Evolutionary conservation across 805 yeast species (phyloP), one percentile per base, ranked within the genome.

Genomic region (Ogataea pilisensis): DNA sequence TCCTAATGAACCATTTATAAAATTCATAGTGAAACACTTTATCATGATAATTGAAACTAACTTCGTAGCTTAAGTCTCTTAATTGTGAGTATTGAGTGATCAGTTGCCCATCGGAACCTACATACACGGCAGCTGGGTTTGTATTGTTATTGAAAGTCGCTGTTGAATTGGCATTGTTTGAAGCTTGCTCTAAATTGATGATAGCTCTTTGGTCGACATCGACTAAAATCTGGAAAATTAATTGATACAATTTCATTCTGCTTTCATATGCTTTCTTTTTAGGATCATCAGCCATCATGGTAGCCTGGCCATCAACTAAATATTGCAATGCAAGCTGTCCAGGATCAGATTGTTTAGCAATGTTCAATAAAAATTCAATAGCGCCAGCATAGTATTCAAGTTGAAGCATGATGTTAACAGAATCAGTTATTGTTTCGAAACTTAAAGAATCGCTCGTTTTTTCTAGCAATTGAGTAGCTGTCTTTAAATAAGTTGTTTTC

Each of bases 21-120:
- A 93, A 76, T 48, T 86, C 85, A 63, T 82, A 88, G 49, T 93
- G 99, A 73, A 93, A 93, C n/a, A 80, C 61, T 54, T 82, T 85
- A 58, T 93, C 98, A 34, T 76, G 71, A 39, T 82, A 81, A 14
- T 76, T 75, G 53, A 89, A 79, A 41, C 93, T 86, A 14, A 82
- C 72, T 8, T 75, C 73, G 59, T 90, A 90, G 25, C 93, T 78
- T 31, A 77, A 70, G 51, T 85, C 86, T 50, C 95, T 74, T 20
- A 83, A 61, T 45, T 76, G 77, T 16, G 75, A 66, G 48, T 74
- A 72, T 39, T 78, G 81, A 30, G 73, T 72, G 18, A 72, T 66
- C 12, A 63, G 49, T 49, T 66, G 57, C 4, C 63, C 67, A 36
- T 56, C 57, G 3, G 60, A 41, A 24, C 60, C 62, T 31, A 60